Evolutionary conservation across 805 yeast species (phyloP), one percentile per base, ranked within the genome.

Genomic region (Candida silvicultrix): DNA sequence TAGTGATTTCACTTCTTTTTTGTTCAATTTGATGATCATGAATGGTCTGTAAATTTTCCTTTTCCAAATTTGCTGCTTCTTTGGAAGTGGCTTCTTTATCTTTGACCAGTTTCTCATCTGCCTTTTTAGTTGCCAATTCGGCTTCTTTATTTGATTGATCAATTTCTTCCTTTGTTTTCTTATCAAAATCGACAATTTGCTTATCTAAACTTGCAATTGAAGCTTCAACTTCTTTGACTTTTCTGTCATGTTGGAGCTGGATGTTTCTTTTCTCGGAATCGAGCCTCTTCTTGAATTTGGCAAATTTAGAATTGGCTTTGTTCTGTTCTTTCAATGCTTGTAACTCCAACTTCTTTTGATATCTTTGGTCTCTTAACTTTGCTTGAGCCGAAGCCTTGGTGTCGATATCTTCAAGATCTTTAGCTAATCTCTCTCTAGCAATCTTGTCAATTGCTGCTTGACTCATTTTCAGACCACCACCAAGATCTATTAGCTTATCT

Each of bases 401-500:
- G 25, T 59, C 52, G 41, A 59, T 57, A 8, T 48, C 45, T 1
- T 43, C 47, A 20, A 59, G 32, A 38, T 54, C 48, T 41, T 51
- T 52, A 20, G 54, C 42, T 31, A 59, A 47, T 45, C 48, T 56
- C 37, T 49, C 50, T 46, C 45, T 53, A 3, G 64, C 64, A 45
- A 59, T 59, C 9, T 52, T 57, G 19, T 56, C 49, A 25, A 59
- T 51, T 7, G 50, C 50, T 36, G 58, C 53, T 50, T 57, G 57
- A 10, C 57, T 52, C 51, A 59, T 44, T 46, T 57, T 58, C 41
- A 59, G 47, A 10, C 64, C 64, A 40, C 59, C 62, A 38, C 64
- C 64, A 2, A 59, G 45, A 36, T 59, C 62, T 36, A 59, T 44
- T n/a, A 56, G 43, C 2, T 45, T 48, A 38, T 59, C 62, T 20